Evolutionary conservation across 148 eudicot species (phyloP).

Genomic region (Vaccinium vitisidaea): DNA sequence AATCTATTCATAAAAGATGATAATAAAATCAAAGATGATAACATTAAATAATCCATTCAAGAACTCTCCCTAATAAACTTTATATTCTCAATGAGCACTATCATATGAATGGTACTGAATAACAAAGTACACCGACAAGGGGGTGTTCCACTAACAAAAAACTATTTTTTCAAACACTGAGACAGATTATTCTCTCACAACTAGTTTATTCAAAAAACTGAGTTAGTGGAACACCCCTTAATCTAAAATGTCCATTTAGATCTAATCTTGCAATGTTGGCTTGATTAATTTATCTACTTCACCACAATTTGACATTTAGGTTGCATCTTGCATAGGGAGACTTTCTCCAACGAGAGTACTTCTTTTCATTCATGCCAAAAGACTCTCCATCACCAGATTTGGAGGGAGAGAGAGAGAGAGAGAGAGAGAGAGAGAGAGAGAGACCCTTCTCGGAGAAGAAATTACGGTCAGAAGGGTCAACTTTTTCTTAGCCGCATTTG

Average conservation of each 20-base stretch:
- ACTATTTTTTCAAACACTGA: too few relatives aligned
- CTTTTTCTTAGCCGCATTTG: slow-evolving; percentile 33
- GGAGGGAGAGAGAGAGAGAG: slow-evolving; percentile 16
- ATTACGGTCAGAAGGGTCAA: slow-evolving; percentile 39
- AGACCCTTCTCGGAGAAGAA: neutral
- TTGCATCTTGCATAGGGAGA: slow-evolving; percentile 18
- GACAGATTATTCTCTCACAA: too few relatives aligned
- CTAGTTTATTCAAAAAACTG: too few relatives aligned
- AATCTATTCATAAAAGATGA: too few relatives aligned
- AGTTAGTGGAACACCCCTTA: too few relatives aligned
- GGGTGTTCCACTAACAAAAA: too few relatives aligned
- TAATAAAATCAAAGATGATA: too few relatives aligned
- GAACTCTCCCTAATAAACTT: neutral
- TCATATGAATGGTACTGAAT: neutral
- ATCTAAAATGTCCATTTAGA: neutral
- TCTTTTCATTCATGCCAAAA: slow-evolving; percentile 40
- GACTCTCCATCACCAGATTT: slow-evolving; percentile 40
- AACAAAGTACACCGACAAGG: neutral
- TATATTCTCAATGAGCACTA: neutral
- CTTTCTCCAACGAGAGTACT: slow-evolving; percentile 35
- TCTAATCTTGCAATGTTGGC: neutral
- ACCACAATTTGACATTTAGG: slow-evolving; percentile 32
- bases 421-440: slow-evolving; percentile 15
- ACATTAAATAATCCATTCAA: too few relatives aligned
- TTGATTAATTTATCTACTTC: slow-evolving; percentile 22